phyloP scores from a whole-genome alignment of 2,329 filamentous ascomycete genomes.

The Pseudocercospora macadamiae region DNA sequence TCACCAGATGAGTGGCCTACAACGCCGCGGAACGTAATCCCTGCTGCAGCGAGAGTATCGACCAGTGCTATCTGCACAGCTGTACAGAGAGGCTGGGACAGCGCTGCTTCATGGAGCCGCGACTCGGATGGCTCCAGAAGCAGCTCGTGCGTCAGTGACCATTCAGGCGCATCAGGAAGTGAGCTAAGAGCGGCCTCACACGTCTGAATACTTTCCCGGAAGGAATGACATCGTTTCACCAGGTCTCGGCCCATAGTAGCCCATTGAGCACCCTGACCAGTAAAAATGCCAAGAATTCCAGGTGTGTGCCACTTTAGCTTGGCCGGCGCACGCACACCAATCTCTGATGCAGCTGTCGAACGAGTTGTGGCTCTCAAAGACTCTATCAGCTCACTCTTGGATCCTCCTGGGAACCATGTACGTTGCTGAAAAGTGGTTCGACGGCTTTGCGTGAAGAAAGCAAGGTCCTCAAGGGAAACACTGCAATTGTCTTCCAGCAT shows the following conservation, averaged over 20 bases:
- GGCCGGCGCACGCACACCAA: slow-evolving; percentile 18
- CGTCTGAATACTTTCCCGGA: slow-evolving; percentile 22
- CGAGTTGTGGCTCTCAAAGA: slow-evolving; percentile 8
- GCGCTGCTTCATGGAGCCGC: slow-evolving; percentile 30
- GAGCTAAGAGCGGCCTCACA: slow-evolving; percentile 19
- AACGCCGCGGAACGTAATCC: slow-evolving; percentile 30
- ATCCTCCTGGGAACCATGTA: slow-evolving; percentile 19
- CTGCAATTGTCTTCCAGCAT: slow-evolving; percentile 13
- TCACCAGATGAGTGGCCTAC: slow-evolving; percentile 41
- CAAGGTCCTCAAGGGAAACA: slow-evolving; percentile 16
- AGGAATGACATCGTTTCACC: slow-evolving; percentile 20
- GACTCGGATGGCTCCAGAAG: slow-evolving; percentile 51
- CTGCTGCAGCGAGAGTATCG: slow-evolving; percentile 40
- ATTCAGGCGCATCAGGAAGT: slow-evolving; percentile 26
- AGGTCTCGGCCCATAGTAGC: slow-evolving; percentile 34
- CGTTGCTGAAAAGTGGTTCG: slow-evolving; percentile 24
- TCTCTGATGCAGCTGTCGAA: slow-evolving; percentile 11
- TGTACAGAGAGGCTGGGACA: slow-evolving; percentile 59
- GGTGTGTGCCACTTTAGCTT: slow-evolving; percentile 19
- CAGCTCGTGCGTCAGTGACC: slow-evolving; percentile 37
- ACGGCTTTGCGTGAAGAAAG: slow-evolving; percentile 21
- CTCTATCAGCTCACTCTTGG: slow-evolving; percentile 11
- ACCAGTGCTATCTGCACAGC: slow-evolving; percentile 58
- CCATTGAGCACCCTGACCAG: slow-evolving; percentile 43
- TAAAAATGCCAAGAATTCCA: slow-evolving; percentile 36